Evolutionary conservation across 345 rosid genomes (phyloP), one percentile per base, ranked within the genome.

Genomic region (Raphanus sativus): DNA sequence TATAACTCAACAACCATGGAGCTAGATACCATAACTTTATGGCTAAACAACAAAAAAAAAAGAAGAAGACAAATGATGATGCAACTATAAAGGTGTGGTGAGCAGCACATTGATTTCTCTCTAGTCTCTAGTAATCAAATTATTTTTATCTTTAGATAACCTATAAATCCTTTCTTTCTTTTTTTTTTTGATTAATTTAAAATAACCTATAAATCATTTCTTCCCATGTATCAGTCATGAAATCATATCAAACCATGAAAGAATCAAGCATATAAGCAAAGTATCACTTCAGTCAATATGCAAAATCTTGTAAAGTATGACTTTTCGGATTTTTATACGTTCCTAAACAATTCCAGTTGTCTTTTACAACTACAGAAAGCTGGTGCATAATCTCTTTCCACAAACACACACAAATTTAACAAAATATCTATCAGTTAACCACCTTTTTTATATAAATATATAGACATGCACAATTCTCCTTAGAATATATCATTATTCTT

Each of bases 261-360:
- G 8, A 71, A 32, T 21, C 61, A 48, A 36, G 33, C 50, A 38
- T 55, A 70, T 30, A 77, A 56, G 76, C 59, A 65, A 77, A 71
- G 8, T 5, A 65, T 30, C 13, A 24, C 24, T 58, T n/a, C 59
- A 24, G 62, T 42, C 50, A 7, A 25, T 42, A 70, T 2, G 29
- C 70, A 55, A 63, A 55, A 55, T 25, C 17, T 26, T 25, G 76
- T 40, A 70, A 54, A 69, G 26, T 69, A 50, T 24, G 12, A 21
- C 71, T 28, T 64, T 29, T 55, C 1, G 2, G 34, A 26, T 28
- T 60, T 62, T 55, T 48, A 48, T 48, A 21, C 71, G 32, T 36
- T 66, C 42, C 63, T 26, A 60, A 66, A 15, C 12, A 11, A 0
- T 25, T 48, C 33, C 61, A 16, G 26, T 21, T 21, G 21, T 21